Evolutionary conservation across 768 basidiomycete species (phyloP), one percentile per base, ranked within the genome.

Genomic region (Galerina marginata): DNA sequence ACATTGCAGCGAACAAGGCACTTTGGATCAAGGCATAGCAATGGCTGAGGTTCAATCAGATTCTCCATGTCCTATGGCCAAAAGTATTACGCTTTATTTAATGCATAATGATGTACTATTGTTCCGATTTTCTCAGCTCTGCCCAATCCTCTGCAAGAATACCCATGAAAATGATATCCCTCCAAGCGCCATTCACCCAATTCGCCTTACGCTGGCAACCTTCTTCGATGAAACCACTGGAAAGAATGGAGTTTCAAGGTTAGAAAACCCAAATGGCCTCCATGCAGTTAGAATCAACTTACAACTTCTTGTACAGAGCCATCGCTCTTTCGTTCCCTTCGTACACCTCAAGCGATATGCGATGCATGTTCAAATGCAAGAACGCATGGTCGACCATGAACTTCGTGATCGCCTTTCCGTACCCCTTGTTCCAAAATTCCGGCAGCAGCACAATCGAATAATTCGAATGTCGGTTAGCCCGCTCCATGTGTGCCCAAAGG

Each of bases 351-450:
- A 65, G 54, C 6, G 49, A 61, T 40, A 65, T 53, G 6, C 64
- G 57, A 39, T 65, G 64, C 57, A 65, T 65, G 29, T 65, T 59
- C 42, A 65, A 23, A 45, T 65, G 48, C 1, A 56, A 16, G 36
- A 65, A 65, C 6, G 64, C 60, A 20, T 62, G 39, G 9, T 65
- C 57, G 11, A 65, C 40, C 63, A 65, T 55, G 43, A 61, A 65
- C 38, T 55, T 54, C 11, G 63, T 65, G 12, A 61, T 61, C 40
- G 37, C 46, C 37, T 43, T 58, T 14, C 63, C 63, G 26, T 54
- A 57, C 2, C 63, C 64, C 38, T 59, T 54, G 14, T 58, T 53
- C 54, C 60, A 61, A 36, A 59, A 58, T 33, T 59, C 49, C 2
- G 56, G 59, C 29, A 55, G 10, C 25, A 65, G 16, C 25, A 61